Evolutionary conservation across 2,329 filamentous ascomycete genomes (phyloP), one percentile per base, ranked within the genome.

Genomic region (Scytalidium sp.): DNA sequence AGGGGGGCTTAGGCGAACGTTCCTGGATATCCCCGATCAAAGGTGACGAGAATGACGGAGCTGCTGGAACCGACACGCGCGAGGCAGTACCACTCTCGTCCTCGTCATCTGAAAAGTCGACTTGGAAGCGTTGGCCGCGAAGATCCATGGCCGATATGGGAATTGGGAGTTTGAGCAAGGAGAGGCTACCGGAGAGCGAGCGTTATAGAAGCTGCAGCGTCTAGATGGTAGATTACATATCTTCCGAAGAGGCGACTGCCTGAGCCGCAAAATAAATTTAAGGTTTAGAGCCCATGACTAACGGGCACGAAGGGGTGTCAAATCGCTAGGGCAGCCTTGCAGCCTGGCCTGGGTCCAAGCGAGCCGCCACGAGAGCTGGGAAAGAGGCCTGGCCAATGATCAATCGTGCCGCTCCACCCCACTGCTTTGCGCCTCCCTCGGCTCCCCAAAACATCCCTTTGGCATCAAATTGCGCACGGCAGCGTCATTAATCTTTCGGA

Each of bases 21-120:
- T 97, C 93, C 61, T 87, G 79, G 55, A 97, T 83, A 58, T 97
- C 92, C 49, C 80, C 80, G 39, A 87, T 75, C 40, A 87, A 79
- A 19, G 66, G 66, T 45, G 67, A 64, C 41, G 59, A 51, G 32
- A 63, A 46, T 8, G 60, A 55, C 17, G 59, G 55, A 44, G 65
- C 50, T 40, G 65, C 49, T 51, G 62, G 50, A 41, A 56, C 42
- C 22, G 60, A 51, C 56, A 60, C 27, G 50, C 49, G 40, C 50
- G 58, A 47, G 43, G 44, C 46, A 54, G 49, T 45, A 27, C 70
- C 66, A 22, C 71, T 65, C 32, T 73, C 66, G 41, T 70, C 70
- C 21, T 74, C 72, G 47, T 77, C 75, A 27, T 78, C 77, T 27
- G 80, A 80, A 22, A 87, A 70, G 59, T 85, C 75, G 17, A 87